Conservation (phyloP, 2,329 filamentous ascomycete genomes). For the Colletotrichum echinochloae region DNA sequence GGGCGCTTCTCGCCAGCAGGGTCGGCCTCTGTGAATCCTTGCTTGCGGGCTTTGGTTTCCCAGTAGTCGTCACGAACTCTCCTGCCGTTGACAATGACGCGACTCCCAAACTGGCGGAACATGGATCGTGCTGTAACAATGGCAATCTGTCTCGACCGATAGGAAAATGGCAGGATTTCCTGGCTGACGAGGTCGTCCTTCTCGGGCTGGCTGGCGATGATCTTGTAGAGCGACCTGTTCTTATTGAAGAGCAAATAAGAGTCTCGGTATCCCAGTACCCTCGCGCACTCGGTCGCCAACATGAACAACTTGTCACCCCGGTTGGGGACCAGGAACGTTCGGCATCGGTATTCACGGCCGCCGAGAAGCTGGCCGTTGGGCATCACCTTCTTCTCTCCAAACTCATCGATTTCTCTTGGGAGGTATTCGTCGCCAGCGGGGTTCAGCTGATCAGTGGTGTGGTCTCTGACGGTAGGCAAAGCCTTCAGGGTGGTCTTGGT, state of each 20-base stretch:
- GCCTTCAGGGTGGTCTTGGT: conserved; percentile 91
- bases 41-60: conserved; percentile 96
- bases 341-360: conserved; percentile 88
- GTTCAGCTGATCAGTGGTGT: conserved; percentile 95
- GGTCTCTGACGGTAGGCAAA: conserved; percentile 93
- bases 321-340: conserved; percentile 92
- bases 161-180: conserved; percentile 96
- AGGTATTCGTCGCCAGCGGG: conserved; percentile 93
- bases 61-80: conserved; percentile 98
- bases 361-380: conserved; percentile 84
- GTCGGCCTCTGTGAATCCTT: conserved; percentile 98
- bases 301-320: conserved; percentile 96
- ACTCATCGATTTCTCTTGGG: conserved; percentile 91
- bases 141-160: conserved; percentile 97
- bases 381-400: conserved; percentile 94
- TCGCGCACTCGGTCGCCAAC: conserved; percentile 96
- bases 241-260: conserved; percentile 99
- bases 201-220: conserved; percentile 94
- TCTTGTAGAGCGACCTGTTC: conserved; percentile 95
- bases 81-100: conserved; percentile 89
- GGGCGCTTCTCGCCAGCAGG: conserved; percentile 95
- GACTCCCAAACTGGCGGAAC: conserved; percentile 98
- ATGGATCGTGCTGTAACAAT: conserved; percentile 98
- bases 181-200: conserved; percentile 97
- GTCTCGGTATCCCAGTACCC: conserved; percentile 92